These are phyloP conservation scores for Cyberlindnera saturnus DNA, from an alignment of 805 yeast genomes.

Conservation along the genomic window DNA sequence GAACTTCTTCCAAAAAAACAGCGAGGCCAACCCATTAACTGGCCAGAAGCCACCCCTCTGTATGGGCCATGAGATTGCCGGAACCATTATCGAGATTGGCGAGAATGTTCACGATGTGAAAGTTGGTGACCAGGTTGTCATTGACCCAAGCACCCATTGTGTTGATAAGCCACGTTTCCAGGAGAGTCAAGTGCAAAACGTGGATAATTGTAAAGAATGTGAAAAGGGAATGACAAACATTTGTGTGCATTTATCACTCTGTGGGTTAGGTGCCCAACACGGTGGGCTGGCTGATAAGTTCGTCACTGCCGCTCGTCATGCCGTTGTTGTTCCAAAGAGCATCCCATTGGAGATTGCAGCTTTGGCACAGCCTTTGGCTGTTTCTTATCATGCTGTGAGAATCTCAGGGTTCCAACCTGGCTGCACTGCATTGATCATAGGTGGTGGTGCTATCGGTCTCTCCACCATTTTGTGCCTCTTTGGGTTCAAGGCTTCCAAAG, in stretches of 20 bases:
- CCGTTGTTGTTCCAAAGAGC: constrained; percentile 35
- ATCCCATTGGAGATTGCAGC: constrained; percentile 43
- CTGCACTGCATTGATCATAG: constrained; percentile 41
- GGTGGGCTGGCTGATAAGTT: constrained; percentile 51
- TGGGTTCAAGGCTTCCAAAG: constrained; percentile 36
- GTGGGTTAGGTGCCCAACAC: constrained; percentile 50
- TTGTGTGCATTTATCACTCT: constrained; percentile 41
- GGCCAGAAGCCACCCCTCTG: constrained; percentile 37
- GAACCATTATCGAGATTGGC: constrained; percentile 41
- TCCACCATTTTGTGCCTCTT: constrained; percentile 44
- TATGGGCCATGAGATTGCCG: constrained; percentile 53
- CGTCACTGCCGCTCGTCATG: constrained; percentile 35
- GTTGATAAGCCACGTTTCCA: constrained; percentile 38
- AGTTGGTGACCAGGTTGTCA: constrained; percentile 54
- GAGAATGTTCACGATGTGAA: constrained; percentile 35
- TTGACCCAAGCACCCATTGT: constrained; percentile 60
- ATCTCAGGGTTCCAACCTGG: constrained; percentile 35
- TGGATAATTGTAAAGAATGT: constrained; percentile 42
- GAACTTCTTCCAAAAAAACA: constrained; percentile 43
- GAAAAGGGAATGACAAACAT: constrained; percentile 44
- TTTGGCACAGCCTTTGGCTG: constrained; percentile 51
- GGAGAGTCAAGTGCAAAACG: constrained; percentile 22
- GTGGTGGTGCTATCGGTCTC: constrained; percentile 52
- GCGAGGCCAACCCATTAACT: constrained; percentile 32
- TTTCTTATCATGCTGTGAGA: constrained; percentile 54